phyloP scores from a whole-genome alignment of 139 green algal genomes.

The Picochlorum costavermella region DNA sequence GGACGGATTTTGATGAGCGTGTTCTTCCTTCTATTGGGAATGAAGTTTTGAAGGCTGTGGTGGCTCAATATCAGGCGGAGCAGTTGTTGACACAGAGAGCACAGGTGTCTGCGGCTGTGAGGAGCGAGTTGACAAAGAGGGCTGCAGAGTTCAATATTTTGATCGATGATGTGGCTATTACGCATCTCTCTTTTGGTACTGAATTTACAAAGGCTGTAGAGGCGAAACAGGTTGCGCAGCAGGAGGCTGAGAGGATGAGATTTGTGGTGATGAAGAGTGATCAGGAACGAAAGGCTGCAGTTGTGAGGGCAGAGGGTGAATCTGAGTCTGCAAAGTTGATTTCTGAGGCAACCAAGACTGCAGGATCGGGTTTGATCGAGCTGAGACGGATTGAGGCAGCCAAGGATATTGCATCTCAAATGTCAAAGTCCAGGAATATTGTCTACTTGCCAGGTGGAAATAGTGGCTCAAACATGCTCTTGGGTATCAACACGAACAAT shows the following conservation, averaged over 20 bases:
- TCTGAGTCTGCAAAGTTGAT: conserved; percentile 88
- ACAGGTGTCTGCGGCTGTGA: conserved; percentile 68
- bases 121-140: conserved; percentile 62
- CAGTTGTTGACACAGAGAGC: conserved; percentile 97
- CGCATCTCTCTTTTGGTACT: conserved; percentile 90
- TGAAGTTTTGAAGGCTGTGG: conserved; percentile 95
- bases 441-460: conserved; percentile 83
- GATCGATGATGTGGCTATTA: conserved; percentile 97
- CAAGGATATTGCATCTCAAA: conserved; percentile 86
- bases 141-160: conserved; percentile 95
- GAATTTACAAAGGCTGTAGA: conserved; percentile 97
- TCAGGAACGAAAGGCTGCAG: conserved; percentile 80
- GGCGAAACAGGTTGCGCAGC: conserved; percentile 96
- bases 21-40: conserved; percentile 98
- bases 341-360: conserved; percentile 83
- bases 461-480: conserved; percentile 68
- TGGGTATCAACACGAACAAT: conserved; percentile 45
- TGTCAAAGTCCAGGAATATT: conserved; percentile 85
- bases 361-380: conserved; percentile 87
- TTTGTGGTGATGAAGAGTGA: conserved; percentile 92
- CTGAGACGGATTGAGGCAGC: conserved; percentile 96
- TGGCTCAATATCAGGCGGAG: conserved; percentile 98
- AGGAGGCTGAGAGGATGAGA: conserved; percentile 93
- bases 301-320: conserved; percentile 95
- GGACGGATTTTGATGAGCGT: conserved; percentile 95